These are phyloP conservation scores for Dactylellina parvicollis DNA, from an alignment of 2,329 filamentous ascomycete genomes.

Conservation along the genomic window DNA sequence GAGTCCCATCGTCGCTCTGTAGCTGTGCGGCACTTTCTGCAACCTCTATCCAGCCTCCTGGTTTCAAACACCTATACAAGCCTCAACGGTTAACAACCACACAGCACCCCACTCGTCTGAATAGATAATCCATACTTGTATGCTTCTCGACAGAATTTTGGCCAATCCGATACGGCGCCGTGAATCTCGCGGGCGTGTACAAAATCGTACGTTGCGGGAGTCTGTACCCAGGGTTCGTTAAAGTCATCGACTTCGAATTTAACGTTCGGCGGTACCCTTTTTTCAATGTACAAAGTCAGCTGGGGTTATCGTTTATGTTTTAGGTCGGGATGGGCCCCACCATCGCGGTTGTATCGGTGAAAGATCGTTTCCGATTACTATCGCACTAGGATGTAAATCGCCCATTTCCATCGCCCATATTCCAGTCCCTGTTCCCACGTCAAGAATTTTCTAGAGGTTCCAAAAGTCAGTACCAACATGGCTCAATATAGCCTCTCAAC, in stretches of 20 bases:
- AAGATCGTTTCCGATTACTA: slow-evolving; percentile 56
- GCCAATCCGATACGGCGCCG: slow-evolving; percentile 69
- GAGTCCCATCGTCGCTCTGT: slow-evolving; percentile 48
- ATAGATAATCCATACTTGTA: slow-evolving; percentile 35
- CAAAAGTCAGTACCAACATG: background rate
- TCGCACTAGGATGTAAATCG: slow-evolving; percentile 55
- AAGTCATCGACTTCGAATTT: slow-evolving; percentile 60
- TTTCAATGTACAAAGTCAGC: background rate
- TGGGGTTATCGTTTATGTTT: slow-evolving; percentile 30
- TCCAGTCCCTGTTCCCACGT: slow-evolving; percentile 60
- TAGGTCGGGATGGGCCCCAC: slow-evolving; percentile 19
- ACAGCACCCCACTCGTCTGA: background rate
- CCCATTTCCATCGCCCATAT: slow-evolving; percentile 60
- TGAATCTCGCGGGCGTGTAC: slow-evolving; percentile 69
- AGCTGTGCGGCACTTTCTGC: slow-evolving; percentile 55
- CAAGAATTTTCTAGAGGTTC: slow-evolving; percentile 58
- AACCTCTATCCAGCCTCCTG: slow-evolving; percentile 65
- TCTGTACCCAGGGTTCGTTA: slow-evolving; percentile 59
- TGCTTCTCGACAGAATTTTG: slow-evolving; percentile 37
- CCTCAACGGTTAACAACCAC: background rate
- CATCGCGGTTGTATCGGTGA: slow-evolving; percentile 58
- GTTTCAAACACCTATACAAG: slow-evolving; percentile 60
- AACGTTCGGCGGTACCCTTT: slow-evolving; percentile 54
- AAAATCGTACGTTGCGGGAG: slow-evolving; percentile 66
- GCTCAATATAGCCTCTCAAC: background rate